Evolutionary conservation across 192 early-diverging fungal species (phyloP), one percentile per base, ranked within the genome.

Genomic region (Linnemannia hyalina): DNA sequence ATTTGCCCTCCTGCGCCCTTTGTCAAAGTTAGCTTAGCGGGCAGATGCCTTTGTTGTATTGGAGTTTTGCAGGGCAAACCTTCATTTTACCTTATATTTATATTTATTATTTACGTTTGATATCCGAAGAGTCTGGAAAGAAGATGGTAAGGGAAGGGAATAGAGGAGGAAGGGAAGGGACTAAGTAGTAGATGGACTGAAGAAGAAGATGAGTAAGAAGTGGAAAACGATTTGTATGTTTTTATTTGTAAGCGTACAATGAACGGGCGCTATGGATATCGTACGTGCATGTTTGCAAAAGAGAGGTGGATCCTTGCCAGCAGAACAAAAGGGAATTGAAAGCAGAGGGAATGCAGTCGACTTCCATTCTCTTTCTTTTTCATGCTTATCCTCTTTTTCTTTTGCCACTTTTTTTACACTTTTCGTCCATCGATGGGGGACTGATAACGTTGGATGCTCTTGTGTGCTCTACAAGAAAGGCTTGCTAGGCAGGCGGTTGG

Each of bases 101-200:
- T 65, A 65, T 32, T 65, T 65, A 65, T 15, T 65, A 32, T 65
- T 65, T 35, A 65, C 60, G 60, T 65, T 65, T 65, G 60, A 32
- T 32, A 65, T 65, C 60, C 60, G 60, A 65, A 65, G 60, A 65
- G 60, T 26, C 29, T 29, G 29, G 26, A 16, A 15, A 65, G 26
- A 8, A 32, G 11, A 32, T 26, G 60, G 15, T 3, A 26, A 29
- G 29, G 29, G 55, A 60, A 26, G 11, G 29, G 26, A 29, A 15
- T 1, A 32, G 10, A 4, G 13, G 29, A 11, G 60, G 29, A 16
- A 57, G n/a, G 55, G n/a, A 26, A 10, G 60, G 60, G 10, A 32
- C 35, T 11, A 29, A 15, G 60, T 32, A 65, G 29, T 29, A 16
- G 60, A 29, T 11, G 60, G 4, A 0, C 18, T 52, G 20, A 22